These are phyloP conservation scores for Colletotrichum destructivum DNA, from an alignment of 2,329 filamentous ascomycete genomes.

Conservation along the genomic window DNA sequence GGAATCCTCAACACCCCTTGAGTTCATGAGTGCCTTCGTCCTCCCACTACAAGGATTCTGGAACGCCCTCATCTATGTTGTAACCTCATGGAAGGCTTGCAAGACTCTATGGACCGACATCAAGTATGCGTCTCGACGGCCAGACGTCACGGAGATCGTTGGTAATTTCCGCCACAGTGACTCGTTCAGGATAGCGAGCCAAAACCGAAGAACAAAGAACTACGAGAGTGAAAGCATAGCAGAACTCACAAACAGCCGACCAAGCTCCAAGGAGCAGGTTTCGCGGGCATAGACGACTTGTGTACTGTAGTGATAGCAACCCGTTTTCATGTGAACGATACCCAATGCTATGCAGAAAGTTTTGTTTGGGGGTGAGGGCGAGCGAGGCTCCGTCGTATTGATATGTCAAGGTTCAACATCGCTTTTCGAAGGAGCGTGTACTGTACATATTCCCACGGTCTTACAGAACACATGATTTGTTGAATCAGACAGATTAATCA, in stretches of 20 bases:
- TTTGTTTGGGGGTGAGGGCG: not conserved
- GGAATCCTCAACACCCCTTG: slow-evolving; percentile 69
- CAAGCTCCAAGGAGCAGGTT: slow-evolving; percentile 53
- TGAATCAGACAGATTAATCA: not conserved
- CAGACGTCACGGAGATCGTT: slow-evolving; percentile 54
- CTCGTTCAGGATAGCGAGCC: slow-evolving; percentile 52
- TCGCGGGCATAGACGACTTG: slow-evolving; percentile 5
- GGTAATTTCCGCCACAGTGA: slow-evolving; percentile 47
- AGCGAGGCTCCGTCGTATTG: not conserved
- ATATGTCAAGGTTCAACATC: not conserved
- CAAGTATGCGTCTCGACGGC: slow-evolving; percentile 46
- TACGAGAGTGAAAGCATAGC: slow-evolving; percentile 68
- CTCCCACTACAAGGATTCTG: slow-evolving; percentile 88
- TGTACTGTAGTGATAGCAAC: not conserved
- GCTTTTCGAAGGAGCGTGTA: not conserved
- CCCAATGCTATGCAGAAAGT: slow-evolving; percentile 13
- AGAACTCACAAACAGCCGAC: slow-evolving; percentile 60
- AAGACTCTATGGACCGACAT: slow-evolving; percentile 62
- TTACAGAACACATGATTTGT: not conserved
- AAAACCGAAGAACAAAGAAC: slow-evolving; percentile 47
- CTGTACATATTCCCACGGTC: not conserved
- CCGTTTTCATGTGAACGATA: slow-evolving; percentile 30
- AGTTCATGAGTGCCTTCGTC: slow-evolving; percentile 80
- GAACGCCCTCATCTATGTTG: slow-evolving; percentile 84
- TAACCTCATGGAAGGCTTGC: slow-evolving; percentile 78